A percentile compares a stretch with the other conserved stretches of the same genome.
Conservation (phyloP, 176 grass and related monocot genomes). For the Thalia dealbata region DNA sequence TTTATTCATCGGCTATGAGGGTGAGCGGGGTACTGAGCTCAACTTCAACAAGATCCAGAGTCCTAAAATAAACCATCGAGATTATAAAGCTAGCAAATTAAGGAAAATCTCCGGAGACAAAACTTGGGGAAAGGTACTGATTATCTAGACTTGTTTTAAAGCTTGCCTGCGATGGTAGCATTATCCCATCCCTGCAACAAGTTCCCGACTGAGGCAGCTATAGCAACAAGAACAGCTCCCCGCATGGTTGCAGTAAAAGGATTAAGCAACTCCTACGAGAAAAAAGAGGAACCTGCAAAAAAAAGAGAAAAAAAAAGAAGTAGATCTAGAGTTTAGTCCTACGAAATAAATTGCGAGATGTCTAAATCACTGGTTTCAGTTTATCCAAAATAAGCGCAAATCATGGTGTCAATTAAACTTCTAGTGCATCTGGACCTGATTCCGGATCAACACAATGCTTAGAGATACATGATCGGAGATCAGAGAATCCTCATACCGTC, state of each 20-base stretch:
- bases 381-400: background rate
- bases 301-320: background rate
- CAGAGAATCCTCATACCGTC: background rate
- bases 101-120: background rate
- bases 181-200: slow-evolving; percentile 19
- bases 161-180: slow-evolving; percentile 13
- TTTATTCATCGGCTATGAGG: background rate
- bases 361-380: background rate
- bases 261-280: background rate
- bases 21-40: background rate
- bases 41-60: background rate
- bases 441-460: background rate
- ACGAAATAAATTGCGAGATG: background rate
- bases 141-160: background rate
- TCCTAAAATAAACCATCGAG: background rate
- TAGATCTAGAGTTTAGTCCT: background rate
- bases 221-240: slow-evolving; percentile 15
- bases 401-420: background rate
- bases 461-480: background rate
- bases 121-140: background rate
- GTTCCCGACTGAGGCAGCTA: slow-evolving; percentile 9
- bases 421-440: background rate
- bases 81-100: background rate
- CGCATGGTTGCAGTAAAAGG: slow-evolving; percentile 1
- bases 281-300: slow-evolving; percentile 1